Evolutionary conservation across 352 stramenopile genomes (phyloP).

Genomic region (Globisporangium apiculatum): DNA sequence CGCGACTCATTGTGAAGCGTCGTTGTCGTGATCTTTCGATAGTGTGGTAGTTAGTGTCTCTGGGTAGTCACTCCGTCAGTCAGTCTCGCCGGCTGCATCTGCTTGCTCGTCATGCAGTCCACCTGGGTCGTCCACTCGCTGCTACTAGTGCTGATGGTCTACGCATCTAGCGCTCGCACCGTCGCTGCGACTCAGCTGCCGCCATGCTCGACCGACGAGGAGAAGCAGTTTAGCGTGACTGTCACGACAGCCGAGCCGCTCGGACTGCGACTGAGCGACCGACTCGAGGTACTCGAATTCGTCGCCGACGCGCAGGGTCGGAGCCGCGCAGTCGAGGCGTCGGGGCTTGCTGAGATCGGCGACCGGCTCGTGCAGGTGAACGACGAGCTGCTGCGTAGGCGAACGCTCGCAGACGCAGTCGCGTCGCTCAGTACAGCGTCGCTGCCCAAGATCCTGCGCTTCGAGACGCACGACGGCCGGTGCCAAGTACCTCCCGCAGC

Average conservation of each 20-base stretch:
- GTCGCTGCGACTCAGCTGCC: too few species aligned
- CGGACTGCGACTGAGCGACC: constrained; percentile 50
- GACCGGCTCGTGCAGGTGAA: constrained; percentile 57
- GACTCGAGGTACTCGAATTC: constrained; percentile 61
- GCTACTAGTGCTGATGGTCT: background rate
- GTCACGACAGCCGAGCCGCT: constrained; percentile 36
- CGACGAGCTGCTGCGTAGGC: constrained; percentile 25
- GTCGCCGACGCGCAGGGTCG: constrained; percentile 44
- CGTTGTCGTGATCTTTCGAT: too few species aligned
- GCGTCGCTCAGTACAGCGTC: constrained; percentile 25
- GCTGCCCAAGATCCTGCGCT: constrained; percentile 45
- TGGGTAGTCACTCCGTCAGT: too few species aligned
- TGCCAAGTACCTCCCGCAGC: constrained; percentile 9
- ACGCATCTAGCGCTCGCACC: too few species aligned
- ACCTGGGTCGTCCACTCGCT: background rate
- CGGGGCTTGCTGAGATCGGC: constrained; percentile 57
- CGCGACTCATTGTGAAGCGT: too few species aligned
- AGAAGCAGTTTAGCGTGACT: constrained; percentile 41
- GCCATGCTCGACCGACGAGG: constrained; percentile 14
- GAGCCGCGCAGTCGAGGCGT: constrained; percentile 48
- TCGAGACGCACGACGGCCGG: constrained; percentile 46
- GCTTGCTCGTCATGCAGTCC: background rate
- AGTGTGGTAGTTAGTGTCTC: too few species aligned
- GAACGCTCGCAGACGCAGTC: constrained; percentile 33
- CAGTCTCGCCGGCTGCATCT: too few species aligned